Percentiles rank a stretch among this genome's conserved stretches.
Conservation (phyloP, 2,329 filamentous ascomycete species). For the Thielaviopsis punctulata region DNA sequence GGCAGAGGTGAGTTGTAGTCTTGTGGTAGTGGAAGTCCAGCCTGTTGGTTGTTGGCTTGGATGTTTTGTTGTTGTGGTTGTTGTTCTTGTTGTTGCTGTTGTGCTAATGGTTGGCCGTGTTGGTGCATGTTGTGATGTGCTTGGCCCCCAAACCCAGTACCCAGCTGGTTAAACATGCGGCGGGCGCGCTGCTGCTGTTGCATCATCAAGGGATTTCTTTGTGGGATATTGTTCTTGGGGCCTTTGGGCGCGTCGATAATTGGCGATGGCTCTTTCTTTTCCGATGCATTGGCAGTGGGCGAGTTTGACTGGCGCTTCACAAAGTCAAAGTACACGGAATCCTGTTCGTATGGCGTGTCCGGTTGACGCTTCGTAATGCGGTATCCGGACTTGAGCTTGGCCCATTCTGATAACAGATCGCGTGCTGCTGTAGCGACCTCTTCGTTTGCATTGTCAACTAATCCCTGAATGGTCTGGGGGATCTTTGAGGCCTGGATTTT, state of each 20-base stretch:
- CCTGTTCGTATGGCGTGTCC: constrained; percentile 12
- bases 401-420: constrained; percentile 67
- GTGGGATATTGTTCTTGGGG: constrained; percentile 41
- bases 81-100: constrained; percentile 1
- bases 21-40: background rate
- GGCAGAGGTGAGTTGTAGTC: constrained; percentile 39
- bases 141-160: background rate
- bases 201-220: constrained; percentile 25
- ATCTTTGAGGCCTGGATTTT: constrained; percentile 96
- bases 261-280: constrained; percentile 37
- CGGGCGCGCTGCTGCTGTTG: constrained; percentile 27
- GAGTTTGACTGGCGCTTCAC: constrained; percentile 4
- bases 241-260: constrained; percentile 38
- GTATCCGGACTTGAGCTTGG: constrained; percentile 76
- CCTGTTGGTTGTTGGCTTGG: constrained; percentile 14
- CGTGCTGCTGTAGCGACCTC: constrained; percentile 56
- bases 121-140: background rate
- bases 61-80: constrained; percentile 2
- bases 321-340: constrained; percentile 4
- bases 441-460: constrained; percentile 53
- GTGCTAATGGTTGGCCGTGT: constrained; percentile 16
- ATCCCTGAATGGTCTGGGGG: constrained; percentile 56
- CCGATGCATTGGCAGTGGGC: constrained; percentile 16
- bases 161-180: constrained; percentile 27
- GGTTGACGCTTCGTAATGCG: constrained; percentile 77